These are phyloP conservation scores for Pholiota conissans DNA, from an alignment of 768 basidiomycete species.

Conservation along the genomic window DNA sequence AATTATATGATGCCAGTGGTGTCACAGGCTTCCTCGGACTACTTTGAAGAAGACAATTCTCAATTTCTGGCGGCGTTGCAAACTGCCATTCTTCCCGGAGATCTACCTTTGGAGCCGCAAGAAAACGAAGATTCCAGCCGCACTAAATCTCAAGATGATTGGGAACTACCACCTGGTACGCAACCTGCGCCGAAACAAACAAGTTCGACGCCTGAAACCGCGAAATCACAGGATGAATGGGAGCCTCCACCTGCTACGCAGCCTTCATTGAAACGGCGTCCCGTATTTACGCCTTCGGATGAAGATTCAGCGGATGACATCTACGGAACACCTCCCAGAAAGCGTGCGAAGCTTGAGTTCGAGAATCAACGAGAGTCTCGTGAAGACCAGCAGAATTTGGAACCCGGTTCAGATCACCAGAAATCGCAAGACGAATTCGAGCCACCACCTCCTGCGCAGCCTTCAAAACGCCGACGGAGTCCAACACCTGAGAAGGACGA, in stretches of 20 bases:
- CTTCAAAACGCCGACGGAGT: conserved; percentile 39
- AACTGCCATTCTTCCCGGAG: conserved; percentile 47
- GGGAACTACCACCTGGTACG: no score
- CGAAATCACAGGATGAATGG: neutral
- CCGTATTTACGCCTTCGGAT: neutral
- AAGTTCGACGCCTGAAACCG: no score
- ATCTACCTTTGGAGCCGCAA: conserved; percentile 25
- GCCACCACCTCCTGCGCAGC: conserved; percentile 41
- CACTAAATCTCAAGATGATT: no score
- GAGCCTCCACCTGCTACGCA: conserved; percentile 2
- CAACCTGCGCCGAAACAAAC: no score
- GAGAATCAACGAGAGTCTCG: no score
- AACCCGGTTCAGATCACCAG: conserved; percentile 2
- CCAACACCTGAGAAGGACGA: conserved; percentile 21
- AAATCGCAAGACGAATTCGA: conserved; percentile 26
- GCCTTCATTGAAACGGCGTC: neutral
- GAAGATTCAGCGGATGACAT: no score
- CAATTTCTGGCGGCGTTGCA: conserved; percentile 51
- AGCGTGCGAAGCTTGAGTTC: no score
- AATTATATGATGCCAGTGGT: conserved; percentile 10
- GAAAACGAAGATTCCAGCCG: no score
- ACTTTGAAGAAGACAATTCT: conserved; percentile 55
- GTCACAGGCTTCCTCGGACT: conserved; percentile 44
- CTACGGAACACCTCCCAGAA: no score
- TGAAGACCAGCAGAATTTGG: conserved; percentile 3